Conservation (phyloP, 345 rosid species). For the Camelina laxa region DNA sequence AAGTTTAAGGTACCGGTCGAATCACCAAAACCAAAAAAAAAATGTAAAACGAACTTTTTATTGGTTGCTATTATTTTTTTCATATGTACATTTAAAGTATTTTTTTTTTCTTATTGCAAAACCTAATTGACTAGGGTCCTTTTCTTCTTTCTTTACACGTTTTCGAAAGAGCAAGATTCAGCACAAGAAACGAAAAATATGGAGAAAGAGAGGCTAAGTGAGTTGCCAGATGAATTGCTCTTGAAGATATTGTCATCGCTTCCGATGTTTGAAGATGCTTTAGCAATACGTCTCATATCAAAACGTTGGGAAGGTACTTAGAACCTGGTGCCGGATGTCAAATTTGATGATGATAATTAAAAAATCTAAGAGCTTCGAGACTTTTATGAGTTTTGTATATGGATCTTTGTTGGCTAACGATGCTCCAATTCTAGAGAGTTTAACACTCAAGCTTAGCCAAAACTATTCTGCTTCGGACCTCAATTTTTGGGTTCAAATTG, state of each 20-base stretch:
- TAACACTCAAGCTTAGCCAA: constrained; percentile 6
- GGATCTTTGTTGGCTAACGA: constrained; percentile 12
- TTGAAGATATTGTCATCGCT: constrained; percentile 24
- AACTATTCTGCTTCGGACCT: background rate
- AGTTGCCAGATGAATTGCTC: constrained; percentile 32
- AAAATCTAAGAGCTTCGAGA: background rate
- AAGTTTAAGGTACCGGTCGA: no score
- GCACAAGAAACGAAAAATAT: background rate
- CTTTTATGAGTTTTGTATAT: background rate
- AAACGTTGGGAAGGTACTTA: constrained; percentile 13
- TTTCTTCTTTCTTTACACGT: background rate
- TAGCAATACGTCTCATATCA: constrained; percentile 5
- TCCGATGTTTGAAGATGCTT: constrained; percentile 9
- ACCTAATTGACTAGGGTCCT: background rate
- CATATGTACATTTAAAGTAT: no score
- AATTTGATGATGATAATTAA: background rate
- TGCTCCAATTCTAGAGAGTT: background rate
- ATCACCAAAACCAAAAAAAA: no score
- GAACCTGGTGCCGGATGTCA: constrained; percentile 8
- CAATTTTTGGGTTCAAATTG: background rate
- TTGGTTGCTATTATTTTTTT: no score
- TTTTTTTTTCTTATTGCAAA: no score
- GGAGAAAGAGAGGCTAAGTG: constrained; percentile 1
- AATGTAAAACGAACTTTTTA: no score
- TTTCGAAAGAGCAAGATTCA: background rate